Conservation (phyloP, 2,329 filamentous ascomycete genomes). For the Beauveria asiatica region DNA sequence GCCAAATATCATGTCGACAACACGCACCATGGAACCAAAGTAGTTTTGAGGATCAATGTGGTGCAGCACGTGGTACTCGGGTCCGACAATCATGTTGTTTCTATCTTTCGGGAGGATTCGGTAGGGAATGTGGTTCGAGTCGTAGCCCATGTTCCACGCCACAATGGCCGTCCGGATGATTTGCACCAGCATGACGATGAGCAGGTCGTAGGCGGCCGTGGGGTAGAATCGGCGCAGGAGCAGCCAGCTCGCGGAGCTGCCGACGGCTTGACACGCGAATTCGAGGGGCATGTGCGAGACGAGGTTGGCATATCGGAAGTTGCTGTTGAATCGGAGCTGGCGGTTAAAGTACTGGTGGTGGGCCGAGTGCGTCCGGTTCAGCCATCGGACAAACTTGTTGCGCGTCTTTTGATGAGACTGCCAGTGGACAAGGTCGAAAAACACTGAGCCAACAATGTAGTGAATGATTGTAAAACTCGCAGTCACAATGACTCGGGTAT, state of each 20-base stretch:
- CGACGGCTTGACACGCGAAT: slow-evolving; percentile 7
- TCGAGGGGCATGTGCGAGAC: slow-evolving; percentile 11
- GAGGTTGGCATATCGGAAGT: slow-evolving; percentile 8
- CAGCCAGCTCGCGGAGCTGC: slow-evolving; percentile 8
- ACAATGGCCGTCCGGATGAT: slow-evolving; percentile 7
- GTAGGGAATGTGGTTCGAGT: slow-evolving; percentile 14
- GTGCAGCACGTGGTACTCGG: slow-evolving; percentile 15
- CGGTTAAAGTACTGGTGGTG: slow-evolving; percentile 12
- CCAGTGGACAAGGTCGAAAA: slow-evolving; percentile 12
- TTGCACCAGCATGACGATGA: slow-evolving; percentile 5
- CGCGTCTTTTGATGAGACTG: slow-evolving; percentile 8
- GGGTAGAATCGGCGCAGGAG: not conserved
- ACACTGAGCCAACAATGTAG: slow-evolving; percentile 8
- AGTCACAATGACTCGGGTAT: not conserved
- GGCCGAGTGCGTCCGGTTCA: slow-evolving; percentile 8
- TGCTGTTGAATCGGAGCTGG: slow-evolving; percentile 8
- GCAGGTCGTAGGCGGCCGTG: not conserved
- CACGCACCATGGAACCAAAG: slow-evolving; percentile 15
- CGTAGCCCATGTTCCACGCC: slow-evolving; percentile 11
- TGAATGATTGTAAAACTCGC: not conserved
- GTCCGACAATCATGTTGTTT: slow-evolving; percentile 12
- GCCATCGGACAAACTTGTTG: slow-evolving; percentile 6
- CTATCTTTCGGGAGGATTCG: slow-evolving; percentile 11
- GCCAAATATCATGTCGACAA: slow-evolving; percentile 14
- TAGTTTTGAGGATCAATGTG: slow-evolving; percentile 16